Conservation (phyloP, 75 land plant species). For the Chamaecyparis obtusa region DNA sequence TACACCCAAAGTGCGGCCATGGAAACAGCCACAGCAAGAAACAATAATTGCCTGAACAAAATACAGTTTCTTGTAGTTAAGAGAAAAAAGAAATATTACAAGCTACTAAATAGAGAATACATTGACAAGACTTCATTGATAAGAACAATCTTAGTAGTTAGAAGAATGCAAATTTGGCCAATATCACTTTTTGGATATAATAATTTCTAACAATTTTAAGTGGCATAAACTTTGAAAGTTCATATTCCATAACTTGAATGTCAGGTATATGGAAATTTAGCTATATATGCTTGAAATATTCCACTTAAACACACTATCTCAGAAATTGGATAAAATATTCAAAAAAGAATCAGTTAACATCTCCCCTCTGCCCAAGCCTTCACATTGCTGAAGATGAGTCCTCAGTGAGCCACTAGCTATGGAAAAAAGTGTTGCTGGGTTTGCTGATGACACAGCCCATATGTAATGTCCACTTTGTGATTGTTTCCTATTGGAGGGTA, state of each 20-base stretch:
- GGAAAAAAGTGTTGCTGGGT: too few relatives aligned
- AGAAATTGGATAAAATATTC: background rate
- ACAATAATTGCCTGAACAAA: constrained; percentile 81
- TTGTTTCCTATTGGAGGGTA: too few relatives aligned
- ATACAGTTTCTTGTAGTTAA: background rate
- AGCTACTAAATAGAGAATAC: background rate
- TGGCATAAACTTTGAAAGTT: background rate
- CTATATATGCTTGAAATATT: background rate
- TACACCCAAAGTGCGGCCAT: constrained; percentile 93
- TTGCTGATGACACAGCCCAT: too few relatives aligned
- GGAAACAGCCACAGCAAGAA: constrained; percentile 99
- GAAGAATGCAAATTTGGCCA: background rate
- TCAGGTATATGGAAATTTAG: background rate
- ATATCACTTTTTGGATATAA: background rate
- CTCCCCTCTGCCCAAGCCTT: background rate
- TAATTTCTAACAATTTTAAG: background rate
- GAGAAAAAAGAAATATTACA: background rate
- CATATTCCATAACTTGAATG: background rate
- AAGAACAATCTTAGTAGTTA: background rate
- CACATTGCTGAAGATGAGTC: background rate
- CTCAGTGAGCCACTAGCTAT: too few relatives aligned
- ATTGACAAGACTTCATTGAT: background rate
- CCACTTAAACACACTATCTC: background rate
- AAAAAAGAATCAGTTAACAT: background rate
- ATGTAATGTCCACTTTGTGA: too few relatives aligned